Evolutionary conservation across 495 filamentous ascomycete genomes (phyloP).

Genomic region (Daldinia bambusicola): DNA sequence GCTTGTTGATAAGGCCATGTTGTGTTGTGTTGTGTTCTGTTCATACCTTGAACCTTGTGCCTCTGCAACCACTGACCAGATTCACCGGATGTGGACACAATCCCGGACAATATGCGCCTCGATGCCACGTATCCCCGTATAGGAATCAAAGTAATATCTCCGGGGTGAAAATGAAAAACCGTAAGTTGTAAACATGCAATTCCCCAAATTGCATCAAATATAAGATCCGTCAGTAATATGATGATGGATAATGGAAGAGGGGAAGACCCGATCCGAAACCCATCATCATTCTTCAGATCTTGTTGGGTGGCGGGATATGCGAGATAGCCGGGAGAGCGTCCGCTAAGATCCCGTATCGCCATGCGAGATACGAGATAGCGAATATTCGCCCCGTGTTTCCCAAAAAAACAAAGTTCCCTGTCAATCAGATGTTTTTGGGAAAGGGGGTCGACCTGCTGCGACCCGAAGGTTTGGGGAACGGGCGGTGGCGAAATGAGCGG

Average conservation of each 20-base stretch:
- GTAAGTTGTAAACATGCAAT: slow-evolving; percentile 19
- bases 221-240: slow-evolving; percentile 19
- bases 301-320: slow-evolving; percentile 34
- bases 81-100: slow-evolving; percentile 12
- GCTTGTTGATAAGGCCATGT: slow-evolving; percentile 3
- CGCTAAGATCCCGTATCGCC: slow-evolving; percentile 17
- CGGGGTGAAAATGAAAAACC: not conserved
- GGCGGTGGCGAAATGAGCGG: slow-evolving; percentile 28
- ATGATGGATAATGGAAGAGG: slow-evolving; percentile 1
- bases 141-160: not conserved
- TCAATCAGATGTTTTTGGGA: slow-evolving; percentile 23
- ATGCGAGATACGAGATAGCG: slow-evolving; percentile 17
- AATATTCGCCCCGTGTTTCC: slow-evolving; percentile 18
- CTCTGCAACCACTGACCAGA: slow-evolving; percentile 16
- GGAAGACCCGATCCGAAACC: slow-evolving; percentile 16
- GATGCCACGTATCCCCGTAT: slow-evolving; percentile 5
- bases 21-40: slow-evolving; percentile 4
- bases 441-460: slow-evolving; percentile 27
- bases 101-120: slow-evolving; percentile 1
- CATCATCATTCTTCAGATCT: slow-evolving; percentile 26
- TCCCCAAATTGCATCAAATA: slow-evolving; percentile 32
- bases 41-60: slow-evolving; percentile 18
- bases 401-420: slow-evolving; percentile 19
- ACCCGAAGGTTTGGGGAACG: slow-evolving; percentile 15
- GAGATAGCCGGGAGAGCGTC: slow-evolving; percentile 38